Conservation (phyloP, 176 grass and related monocot genomes). For the Cymbopogon citratus region DNA sequence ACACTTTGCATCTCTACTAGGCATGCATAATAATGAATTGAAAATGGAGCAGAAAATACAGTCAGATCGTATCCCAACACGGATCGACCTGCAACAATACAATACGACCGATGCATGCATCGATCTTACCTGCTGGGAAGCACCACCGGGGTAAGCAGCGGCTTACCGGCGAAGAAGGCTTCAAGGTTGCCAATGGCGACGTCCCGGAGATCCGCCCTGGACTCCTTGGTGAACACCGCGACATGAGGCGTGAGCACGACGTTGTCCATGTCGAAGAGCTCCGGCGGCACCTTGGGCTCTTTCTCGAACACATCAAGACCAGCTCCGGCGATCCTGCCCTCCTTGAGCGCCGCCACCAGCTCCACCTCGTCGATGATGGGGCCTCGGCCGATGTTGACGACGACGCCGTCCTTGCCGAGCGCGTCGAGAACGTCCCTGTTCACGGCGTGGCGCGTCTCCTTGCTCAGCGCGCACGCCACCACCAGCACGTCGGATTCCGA, state of each 20-base stretch:
- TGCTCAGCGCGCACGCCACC: not conserved
- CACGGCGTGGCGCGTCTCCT: not conserved
- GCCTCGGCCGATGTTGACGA: slow-evolving; percentile 13
- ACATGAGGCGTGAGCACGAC: slow-evolving; percentile 4
- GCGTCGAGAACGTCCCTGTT: not conserved
- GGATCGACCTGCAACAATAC: too few species aligned
- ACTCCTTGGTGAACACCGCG: not conserved
- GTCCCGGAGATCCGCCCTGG: not conserved
- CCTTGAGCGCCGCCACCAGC: not conserved
- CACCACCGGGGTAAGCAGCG: not conserved
- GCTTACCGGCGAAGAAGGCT: not conserved
- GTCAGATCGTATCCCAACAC: too few species aligned
- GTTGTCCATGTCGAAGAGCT: slow-evolving; percentile 5
- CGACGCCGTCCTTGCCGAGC: not conserved
- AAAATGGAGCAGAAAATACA: too few species aligned
- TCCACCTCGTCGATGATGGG: not conserved
- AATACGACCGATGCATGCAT: too few species aligned
- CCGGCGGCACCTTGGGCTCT: not conserved
- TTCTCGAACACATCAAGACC: slow-evolving; percentile 24
- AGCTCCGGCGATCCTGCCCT: slow-evolving; percentile 4
- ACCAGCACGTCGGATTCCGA: not conserved
- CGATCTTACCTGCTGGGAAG: not conserved
- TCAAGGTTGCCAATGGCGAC: not conserved
- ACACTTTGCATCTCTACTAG: too few species aligned
- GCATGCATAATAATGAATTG: too few species aligned